phyloP scores from a whole-genome alignment of 768 basidiomycete genomes.

The Dentipellis sp. region DNA sequence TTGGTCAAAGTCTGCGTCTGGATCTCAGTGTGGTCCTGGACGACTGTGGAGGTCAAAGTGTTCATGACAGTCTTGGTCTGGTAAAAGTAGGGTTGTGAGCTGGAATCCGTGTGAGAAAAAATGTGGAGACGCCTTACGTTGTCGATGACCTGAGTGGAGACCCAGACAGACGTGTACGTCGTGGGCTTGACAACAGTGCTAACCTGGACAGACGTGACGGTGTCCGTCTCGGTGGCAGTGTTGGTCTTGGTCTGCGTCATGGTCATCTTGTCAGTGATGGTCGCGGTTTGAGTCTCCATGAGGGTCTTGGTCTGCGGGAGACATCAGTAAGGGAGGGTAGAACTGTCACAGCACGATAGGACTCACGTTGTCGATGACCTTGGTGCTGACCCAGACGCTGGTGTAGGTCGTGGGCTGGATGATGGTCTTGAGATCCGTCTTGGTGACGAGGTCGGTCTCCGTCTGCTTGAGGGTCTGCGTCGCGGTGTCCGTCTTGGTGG shows the following conservation, averaged over 20 bases:
- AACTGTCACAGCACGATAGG: neutral
- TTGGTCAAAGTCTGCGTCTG: slow-evolving; percentile 42
- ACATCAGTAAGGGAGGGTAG: neutral
- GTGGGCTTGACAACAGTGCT: slow-evolving; percentile 47
- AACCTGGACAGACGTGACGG: slow-evolving; percentile 35
- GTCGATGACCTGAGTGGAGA: slow-evolving; percentile 49
- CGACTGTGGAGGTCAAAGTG: slow-evolving; percentile 45
- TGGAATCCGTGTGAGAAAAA: neutral
- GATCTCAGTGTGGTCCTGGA: slow-evolving; percentile 36
- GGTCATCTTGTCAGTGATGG: slow-evolving; percentile 26
- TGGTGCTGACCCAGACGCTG: slow-evolving; percentile 44
- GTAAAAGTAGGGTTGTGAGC: neutral
- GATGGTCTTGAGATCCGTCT: slow-evolving; percentile 41
- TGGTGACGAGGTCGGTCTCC: slow-evolving; percentile 48
- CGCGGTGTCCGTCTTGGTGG: slow-evolving; percentile 24
- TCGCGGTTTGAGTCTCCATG: slow-evolving; percentile 30
- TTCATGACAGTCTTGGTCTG: slow-evolving; percentile 52
- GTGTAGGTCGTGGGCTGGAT: slow-evolving; percentile 51
- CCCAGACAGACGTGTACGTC: slow-evolving; percentile 44
- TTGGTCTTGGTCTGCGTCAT: slow-evolving; percentile 30
- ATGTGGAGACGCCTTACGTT: slow-evolving; percentile 29
- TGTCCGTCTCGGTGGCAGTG: slow-evolving; percentile 47
- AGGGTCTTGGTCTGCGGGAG: slow-evolving; percentile 43
- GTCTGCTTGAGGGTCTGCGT: slow-evolving; percentile 39
- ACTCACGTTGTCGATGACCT: slow-evolving; percentile 50